Evolutionary conservation across 352 stramenopile species (phyloP).

Genomic region (Globisporangium mamillatum): DNA sequence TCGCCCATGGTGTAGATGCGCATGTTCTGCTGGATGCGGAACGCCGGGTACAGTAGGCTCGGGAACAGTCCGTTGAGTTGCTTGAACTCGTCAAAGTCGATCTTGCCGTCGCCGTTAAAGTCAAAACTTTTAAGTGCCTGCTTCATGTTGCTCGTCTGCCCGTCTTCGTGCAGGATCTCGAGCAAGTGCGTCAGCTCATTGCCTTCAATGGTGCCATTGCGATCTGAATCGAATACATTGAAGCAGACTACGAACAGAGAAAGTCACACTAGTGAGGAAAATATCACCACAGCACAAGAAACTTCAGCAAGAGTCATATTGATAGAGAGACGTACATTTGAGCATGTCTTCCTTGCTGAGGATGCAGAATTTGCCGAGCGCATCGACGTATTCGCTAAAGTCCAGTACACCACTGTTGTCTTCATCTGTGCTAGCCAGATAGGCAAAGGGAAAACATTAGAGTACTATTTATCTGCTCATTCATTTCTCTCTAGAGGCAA

Average conservation of each 20-base stretch:
- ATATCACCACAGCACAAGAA: neutral
- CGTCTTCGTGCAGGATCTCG: slow-evolving; percentile 65
- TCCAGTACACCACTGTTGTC: slow-evolving; percentile 70
- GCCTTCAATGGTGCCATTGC: slow-evolving; percentile 71
- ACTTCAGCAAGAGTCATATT: neutral
- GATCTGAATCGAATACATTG: slow-evolving; percentile 70
- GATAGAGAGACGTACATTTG: slow-evolving; percentile 41
- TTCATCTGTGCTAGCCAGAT: slow-evolving; percentile 30
- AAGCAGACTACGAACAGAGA: slow-evolving; percentile 51
- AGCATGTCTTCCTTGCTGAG: slow-evolving; percentile 73
- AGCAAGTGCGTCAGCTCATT: slow-evolving; percentile 58
- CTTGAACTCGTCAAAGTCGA: slow-evolving; percentile 71
- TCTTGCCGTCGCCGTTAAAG: slow-evolving; percentile 62
- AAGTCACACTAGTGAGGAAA: neutral
- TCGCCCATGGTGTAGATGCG: slow-evolving; percentile 61
- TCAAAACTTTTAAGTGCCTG: slow-evolving; percentile 58
- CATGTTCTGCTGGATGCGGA: slow-evolving; percentile 77
- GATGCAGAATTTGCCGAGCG: slow-evolving; percentile 71
- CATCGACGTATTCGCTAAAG: slow-evolving; percentile 77
- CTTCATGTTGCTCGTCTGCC: slow-evolving; percentile 70
- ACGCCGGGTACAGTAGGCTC: slow-evolving; percentile 62
- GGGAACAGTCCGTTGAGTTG: slow-evolving; percentile 62
- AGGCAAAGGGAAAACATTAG: neutral
- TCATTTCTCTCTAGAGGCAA: neutral
- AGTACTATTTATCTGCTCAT: neutral